These are phyloP conservation scores for Schwanniomyces polymorphus DNA, from an alignment of 805 yeast genomes.

Conservation along the genomic window DNA sequence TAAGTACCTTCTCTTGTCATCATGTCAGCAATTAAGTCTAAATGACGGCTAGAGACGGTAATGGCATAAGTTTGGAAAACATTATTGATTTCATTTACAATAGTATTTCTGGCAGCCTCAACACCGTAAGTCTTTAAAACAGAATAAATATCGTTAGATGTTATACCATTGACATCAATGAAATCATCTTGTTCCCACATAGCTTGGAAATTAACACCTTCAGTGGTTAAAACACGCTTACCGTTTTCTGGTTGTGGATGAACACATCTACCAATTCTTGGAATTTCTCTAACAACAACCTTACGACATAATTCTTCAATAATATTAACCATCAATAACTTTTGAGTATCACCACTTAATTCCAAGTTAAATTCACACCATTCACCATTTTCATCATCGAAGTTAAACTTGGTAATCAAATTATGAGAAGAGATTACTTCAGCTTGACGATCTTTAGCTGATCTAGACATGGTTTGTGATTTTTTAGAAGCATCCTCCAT, in stretches of 20 bases:
- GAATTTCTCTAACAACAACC: slow-evolving; percentile 90
- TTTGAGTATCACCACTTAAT: slow-evolving; percentile 82
- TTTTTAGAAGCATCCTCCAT: slow-evolving; percentile 24
- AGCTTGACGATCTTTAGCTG: slow-evolving; percentile 82
- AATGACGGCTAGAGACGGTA: slow-evolving; percentile 87
- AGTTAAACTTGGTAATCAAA: slow-evolving; percentile 76
- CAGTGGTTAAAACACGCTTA: slow-evolving; percentile 81
- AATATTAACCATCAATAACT: slow-evolving; percentile 94
- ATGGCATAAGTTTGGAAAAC: slow-evolving; percentile 97
- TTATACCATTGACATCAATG: slow-evolving; percentile 83
- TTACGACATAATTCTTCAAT: slow-evolving; percentile 88
- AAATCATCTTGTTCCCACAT: slow-evolving; percentile 98
- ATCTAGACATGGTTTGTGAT: slow-evolving; percentile 43
- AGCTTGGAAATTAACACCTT: slow-evolving; percentile 96
- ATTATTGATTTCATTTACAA: slow-evolving; percentile 91
- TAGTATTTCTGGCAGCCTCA: slow-evolving; percentile 97
- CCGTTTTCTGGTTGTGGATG: slow-evolving; percentile 72
- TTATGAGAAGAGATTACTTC: slow-evolving; percentile 74
- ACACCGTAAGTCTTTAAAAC: slow-evolving; percentile 93
- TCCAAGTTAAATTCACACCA: slow-evolving; percentile 93
- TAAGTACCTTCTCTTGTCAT: slow-evolving; percentile 99
- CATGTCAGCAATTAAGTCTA: slow-evolving; percentile 96
- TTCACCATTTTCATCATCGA: slow-evolving; percentile 83
- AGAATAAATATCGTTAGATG: slow-evolving; percentile 90
- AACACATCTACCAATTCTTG: slow-evolving; percentile 88